Conservation (phyloP, 768 basidiomycete species). For the Mycena chlorophos region DNA sequence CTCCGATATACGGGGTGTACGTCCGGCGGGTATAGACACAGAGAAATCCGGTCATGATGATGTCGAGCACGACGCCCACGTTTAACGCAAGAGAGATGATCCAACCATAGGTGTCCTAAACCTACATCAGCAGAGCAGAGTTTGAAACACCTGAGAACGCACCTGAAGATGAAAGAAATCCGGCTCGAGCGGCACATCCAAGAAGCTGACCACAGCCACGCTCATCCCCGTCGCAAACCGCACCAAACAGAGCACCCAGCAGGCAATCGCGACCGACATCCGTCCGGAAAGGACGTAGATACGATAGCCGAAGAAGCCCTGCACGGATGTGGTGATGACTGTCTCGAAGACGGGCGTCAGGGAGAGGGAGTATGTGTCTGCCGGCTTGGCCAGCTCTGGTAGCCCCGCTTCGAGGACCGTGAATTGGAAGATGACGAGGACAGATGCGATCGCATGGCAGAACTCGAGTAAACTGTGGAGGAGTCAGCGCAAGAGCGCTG, state of each 20-base stretch:
- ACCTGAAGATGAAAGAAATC: slow-evolving; percentile 22
- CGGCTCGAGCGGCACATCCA: slow-evolving; percentile 26
- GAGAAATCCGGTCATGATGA: slow-evolving; percentile 25
- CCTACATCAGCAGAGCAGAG: too few species aligned
- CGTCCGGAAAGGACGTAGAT: slow-evolving; percentile 24
- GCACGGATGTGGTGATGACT: slow-evolving; percentile 28
- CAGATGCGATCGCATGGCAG: slow-evolving; percentile 12
- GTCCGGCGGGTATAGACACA: slow-evolving; percentile 24
- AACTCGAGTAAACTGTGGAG: slow-evolving; percentile 3
- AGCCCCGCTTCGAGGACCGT: slow-evolving; percentile 30
- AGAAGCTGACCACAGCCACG: slow-evolving; percentile 22
- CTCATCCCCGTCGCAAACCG: slow-evolving; percentile 22
- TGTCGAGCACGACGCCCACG: slow-evolving; percentile 26
- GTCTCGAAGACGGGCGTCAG: slow-evolving; percentile 30
- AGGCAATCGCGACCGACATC: slow-evolving; percentile 13
- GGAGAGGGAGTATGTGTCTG: slow-evolving; percentile 22
- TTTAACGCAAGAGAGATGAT: slow-evolving; percentile 24
- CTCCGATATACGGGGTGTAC: slow-evolving; percentile 3
- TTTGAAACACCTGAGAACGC: too few species aligned
- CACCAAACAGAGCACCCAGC: slow-evolving; percentile 22
- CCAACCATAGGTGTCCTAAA: slow-evolving; percentile 29
- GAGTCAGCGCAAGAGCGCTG: neutral
- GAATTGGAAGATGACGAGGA: slow-evolving; percentile 31
- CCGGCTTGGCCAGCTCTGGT: slow-evolving; percentile 22
- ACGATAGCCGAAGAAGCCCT: slow-evolving; percentile 28